These are phyloP conservation scores for Erythrophleum ivorense DNA, from an alignment of 331 rosid species.

Conservation along the genomic window DNA sequence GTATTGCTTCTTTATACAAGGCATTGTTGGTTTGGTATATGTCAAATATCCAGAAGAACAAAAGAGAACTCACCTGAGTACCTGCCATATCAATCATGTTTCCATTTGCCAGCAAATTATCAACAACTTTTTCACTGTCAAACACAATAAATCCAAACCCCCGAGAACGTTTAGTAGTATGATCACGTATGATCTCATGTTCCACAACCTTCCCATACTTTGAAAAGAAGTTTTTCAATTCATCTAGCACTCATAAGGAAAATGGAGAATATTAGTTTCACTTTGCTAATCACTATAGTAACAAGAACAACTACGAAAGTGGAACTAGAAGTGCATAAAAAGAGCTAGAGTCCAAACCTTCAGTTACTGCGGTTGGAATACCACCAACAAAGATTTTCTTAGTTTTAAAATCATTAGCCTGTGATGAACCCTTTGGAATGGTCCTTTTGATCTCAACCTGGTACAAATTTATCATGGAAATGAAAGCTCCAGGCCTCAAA, in stretches of 20 bases:
- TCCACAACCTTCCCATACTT: conserved; percentile 65
- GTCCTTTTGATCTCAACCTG: conserved; percentile 81
- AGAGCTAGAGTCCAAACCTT: conserved; percentile 47
- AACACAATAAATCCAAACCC: conserved; percentile 74
- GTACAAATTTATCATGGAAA: not conserved
- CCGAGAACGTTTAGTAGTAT: conserved; percentile 62
- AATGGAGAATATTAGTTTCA: not conserved
- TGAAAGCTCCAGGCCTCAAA: not conserved
- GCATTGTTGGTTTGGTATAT: conserved; percentile 4
- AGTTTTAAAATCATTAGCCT: conserved; percentile 60
- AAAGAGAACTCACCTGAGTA: conserved; percentile 63
- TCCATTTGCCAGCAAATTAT: conserved; percentile 62
- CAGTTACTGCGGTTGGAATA: conserved; percentile 56
- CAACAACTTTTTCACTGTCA: conserved; percentile 64
- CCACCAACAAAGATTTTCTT: conserved; percentile 74
- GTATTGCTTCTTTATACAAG: not conserved
- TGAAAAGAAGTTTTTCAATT: conserved; percentile 58
- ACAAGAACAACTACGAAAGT: not conserved
- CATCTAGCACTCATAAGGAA: conserved; percentile 45
- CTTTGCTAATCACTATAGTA: not conserved
- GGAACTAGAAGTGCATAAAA: not conserved
- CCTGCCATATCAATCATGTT: conserved; percentile 75
- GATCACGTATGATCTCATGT: conserved; percentile 70
- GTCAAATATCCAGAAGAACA: conserved; percentile 17
- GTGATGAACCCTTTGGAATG: conserved; percentile 64